Percentiles rank a stretch among this genome's conserved stretches.
Evolutionary conservation across 495 filamentous ascomycete genomes (phyloP).

Genomic region (Tuber indicum): DNA sequence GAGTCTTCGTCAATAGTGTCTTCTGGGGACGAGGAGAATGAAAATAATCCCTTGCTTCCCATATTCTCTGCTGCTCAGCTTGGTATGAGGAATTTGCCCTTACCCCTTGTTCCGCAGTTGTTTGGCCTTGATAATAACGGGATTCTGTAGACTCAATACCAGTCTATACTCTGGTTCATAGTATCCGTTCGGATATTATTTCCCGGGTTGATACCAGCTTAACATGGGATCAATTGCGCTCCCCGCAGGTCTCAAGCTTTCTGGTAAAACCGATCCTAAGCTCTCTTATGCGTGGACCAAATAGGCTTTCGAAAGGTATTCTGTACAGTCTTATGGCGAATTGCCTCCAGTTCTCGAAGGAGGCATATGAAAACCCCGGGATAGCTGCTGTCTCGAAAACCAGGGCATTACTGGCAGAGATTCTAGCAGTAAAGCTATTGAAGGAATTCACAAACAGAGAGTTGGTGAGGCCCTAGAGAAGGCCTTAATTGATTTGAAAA

Average conservation of each 20-base stretch:
- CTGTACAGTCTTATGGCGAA: conserved; percentile 88
- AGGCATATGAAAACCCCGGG: conserved; percentile 69
- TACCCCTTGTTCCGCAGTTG: background rate
- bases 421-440: conserved; percentile 83
- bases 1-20: conserved; percentile 14
- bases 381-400: conserved; percentile 76
- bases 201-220: conserved; percentile 82
- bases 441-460: conserved; percentile 83
- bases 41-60: conserved; percentile 61
- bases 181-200: conserved; percentile 73
- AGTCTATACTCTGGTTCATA: conserved; percentile 82
- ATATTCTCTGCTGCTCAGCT: conserved; percentile 77
- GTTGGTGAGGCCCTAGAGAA: conserved; percentile 46
- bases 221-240: conserved; percentile 91
- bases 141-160: conserved; percentile 61
- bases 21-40: conserved; percentile 53
- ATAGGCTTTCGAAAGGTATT: conserved; percentile 77
- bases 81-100: conserved; percentile 49
- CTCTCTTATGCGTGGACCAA: conserved; percentile 61
- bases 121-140: conserved; percentile 12
- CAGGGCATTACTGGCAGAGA: conserved; percentile 76
- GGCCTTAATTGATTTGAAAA: background rate
- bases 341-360: conserved; percentile 85
- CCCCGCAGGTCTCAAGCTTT: conserved; percentile 91
- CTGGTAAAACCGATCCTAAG: conserved; percentile 70